A percentile compares a stretch with the other conserved stretches of the same genome.
Evolutionary conservation across 2,329 filamentous ascomycete species (phyloP).

Genomic region (Sclerotinia spermophila): DNA sequence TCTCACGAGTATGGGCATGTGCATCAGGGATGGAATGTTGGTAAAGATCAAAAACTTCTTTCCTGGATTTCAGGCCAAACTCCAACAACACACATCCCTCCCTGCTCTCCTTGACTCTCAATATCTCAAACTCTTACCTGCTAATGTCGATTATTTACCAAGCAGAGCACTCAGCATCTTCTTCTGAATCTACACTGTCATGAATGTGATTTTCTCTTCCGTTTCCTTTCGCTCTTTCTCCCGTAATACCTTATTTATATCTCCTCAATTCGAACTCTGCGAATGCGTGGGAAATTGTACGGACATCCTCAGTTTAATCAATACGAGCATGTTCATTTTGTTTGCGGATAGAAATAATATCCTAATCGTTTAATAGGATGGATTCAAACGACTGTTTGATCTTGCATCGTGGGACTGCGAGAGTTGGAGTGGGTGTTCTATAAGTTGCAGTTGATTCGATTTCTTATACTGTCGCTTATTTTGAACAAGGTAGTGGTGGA

Average conservation of each 20-base stretch:
- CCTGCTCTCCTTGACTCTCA: conserved; percentile 9
- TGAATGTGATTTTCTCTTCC: conserved; percentile 22
- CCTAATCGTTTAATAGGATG: conserved; percentile 35
- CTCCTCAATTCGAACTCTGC: conserved; percentile 37
- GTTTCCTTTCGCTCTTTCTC: conserved; percentile 14
- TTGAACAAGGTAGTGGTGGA: conserved; percentile 18
- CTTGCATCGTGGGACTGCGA: conserved; percentile 48
- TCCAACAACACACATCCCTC: conserved; percentile 1
- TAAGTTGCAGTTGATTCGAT: conserved; percentile 47
- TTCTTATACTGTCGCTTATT: conserved; percentile 40
- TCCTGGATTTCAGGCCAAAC: conserved; percentile 2
- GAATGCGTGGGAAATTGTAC: conserved; percentile 21
- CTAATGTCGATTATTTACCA: not conserved
- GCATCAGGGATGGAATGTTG: not conserved
- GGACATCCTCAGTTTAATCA: conserved; percentile 15
- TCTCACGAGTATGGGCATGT: not conserved
- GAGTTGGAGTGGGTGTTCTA: conserved; percentile 43
- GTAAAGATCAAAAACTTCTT: not conserved
- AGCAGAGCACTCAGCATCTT: conserved; percentile 11
- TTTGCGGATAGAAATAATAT: conserved; percentile 23
- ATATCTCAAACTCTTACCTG: conserved; percentile 2
- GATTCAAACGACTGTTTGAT: conserved; percentile 48
- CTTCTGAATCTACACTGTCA: conserved; percentile 17
- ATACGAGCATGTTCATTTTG: conserved; percentile 19
- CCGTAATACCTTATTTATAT: conserved; percentile 20